Percentiles rank a stretch among this genome's conserved stretches.
Conservation (phyloP, 345 rosid genomes). For the Syzygium aromaticum region DNA sequence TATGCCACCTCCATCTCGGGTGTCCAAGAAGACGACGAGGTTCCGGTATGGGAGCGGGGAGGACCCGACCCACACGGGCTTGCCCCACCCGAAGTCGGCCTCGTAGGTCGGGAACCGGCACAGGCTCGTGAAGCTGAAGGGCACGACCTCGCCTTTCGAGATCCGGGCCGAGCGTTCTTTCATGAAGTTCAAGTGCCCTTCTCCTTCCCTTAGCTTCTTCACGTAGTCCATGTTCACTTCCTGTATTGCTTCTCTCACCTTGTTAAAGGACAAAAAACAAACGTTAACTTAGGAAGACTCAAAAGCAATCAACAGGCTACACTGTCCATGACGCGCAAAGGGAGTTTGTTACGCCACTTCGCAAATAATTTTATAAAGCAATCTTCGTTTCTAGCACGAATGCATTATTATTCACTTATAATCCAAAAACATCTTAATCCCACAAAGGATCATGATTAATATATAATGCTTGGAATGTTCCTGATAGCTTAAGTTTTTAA, state of each 20-base stretch:
- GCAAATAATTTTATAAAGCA: no score
- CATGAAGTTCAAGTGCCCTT: background rate
- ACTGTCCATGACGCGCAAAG: no score
- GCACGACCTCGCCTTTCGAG: background rate
- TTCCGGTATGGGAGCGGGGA: constrained; percentile 4
- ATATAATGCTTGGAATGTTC: background rate
- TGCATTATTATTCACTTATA: background rate
- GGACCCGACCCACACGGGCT: constrained; percentile 19
- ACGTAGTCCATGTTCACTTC: background rate
- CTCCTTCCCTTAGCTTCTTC: constrained; percentile 4
- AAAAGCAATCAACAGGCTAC: no score
- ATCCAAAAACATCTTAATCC: background rate
- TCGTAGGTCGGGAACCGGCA: constrained; percentile 19
- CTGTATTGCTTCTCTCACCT: constrained; percentile 6
- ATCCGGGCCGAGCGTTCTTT: background rate
- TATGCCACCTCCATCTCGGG: constrained; percentile 8
- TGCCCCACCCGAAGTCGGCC: constrained; percentile 39
- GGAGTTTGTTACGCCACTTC: no score
- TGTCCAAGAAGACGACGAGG: constrained; percentile 8
- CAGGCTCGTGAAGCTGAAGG: constrained; percentile 22
- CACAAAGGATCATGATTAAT: background rate
- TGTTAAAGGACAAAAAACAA: background rate
- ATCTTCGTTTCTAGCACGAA: background rate
- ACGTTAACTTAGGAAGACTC: background rate
- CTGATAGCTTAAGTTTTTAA: background rate